phyloP scores from a whole-genome alignment of 306 rosid genomes.

The Vicia sativa region DNA sequence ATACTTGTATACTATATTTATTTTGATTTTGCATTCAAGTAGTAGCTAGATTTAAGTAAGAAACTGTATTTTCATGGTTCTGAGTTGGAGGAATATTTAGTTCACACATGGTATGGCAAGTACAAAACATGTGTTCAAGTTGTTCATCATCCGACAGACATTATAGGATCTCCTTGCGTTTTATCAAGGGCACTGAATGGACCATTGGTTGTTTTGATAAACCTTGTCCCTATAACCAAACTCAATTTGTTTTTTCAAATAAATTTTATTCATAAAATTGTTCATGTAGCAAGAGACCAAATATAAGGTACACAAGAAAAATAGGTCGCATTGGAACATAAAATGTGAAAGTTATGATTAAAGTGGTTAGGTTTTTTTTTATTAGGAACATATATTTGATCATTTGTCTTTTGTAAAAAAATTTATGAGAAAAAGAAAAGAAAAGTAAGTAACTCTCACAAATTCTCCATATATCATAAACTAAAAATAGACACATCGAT shows the following conservation, averaged over 20 bases:
- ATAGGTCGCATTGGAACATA: neutral
- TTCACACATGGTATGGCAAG: constrained; percentile 34
- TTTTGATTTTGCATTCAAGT: constrained; percentile 12
- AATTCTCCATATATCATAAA: no score
- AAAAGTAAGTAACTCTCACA: no score
- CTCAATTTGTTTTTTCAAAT: neutral
- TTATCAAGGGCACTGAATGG: constrained; percentile 39
- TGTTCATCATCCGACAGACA: constrained; percentile 41
- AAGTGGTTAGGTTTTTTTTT: no score
- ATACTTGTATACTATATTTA: neutral
- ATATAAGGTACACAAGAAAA: neutral
- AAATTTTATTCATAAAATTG: neutral
- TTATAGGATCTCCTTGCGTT: constrained; percentile 35
- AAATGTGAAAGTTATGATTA: neutral
- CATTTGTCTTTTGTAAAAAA: no score
- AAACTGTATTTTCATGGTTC: constrained; percentile 18
- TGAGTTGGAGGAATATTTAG: constrained; percentile 30
- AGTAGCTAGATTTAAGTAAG: neutral
- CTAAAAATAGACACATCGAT: no score
- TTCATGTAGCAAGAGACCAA: neutral
- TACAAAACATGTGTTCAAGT: constrained; percentile 22
- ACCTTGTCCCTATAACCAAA: constrained; percentile 12
- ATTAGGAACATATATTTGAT: no score
- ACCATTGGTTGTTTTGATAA: constrained; percentile 39
- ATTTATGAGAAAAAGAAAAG: no score